Evolutionary conservation across 106 monocot species (phyloP).

Genomic region (Posidonia australis): DNA sequence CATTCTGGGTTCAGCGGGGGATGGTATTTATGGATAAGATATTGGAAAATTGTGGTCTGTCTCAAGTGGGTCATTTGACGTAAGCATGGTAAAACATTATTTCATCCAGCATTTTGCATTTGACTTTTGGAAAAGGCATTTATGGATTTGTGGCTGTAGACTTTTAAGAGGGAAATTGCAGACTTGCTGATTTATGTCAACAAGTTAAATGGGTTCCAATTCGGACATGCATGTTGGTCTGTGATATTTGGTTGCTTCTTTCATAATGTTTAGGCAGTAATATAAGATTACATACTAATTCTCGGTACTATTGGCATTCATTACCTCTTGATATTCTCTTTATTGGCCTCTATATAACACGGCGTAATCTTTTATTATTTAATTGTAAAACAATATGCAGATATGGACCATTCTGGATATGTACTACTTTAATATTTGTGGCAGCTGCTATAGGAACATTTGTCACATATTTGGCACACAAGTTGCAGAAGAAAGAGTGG

Average conservation of each 20-base stretch:
- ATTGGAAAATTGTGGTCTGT: too few relatives aligned
- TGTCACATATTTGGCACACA: conserved; percentile 86
- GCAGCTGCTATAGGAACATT: conserved; percentile 90
- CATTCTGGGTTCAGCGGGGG: too few relatives aligned
- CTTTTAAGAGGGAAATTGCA: too few relatives aligned
- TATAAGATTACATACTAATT: not conserved
- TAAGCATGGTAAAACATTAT: too few relatives aligned
- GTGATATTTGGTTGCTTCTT: not conserved
- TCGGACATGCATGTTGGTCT: not conserved
- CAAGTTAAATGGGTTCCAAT: too few relatives aligned
- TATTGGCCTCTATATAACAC: not conserved
- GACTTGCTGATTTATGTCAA: too few relatives aligned
- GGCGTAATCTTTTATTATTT: not conserved
- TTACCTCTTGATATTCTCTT: conserved; percentile 1
- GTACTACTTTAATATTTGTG: conserved; percentile 86
- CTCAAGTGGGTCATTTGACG: too few relatives aligned
- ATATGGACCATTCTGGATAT: conserved; percentile 97
- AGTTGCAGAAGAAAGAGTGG: conserved; percentile 84
- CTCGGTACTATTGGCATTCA: not conserved
- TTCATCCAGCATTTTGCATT: too few relatives aligned
- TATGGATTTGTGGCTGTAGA: too few relatives aligned
- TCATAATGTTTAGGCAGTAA: not conserved
- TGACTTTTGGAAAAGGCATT: too few relatives aligned
- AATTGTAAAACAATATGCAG: conserved; percentile 18
- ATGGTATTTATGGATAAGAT: too few relatives aligned